Conservation (phyloP, 352 stramenopile species). For the Globisporangium paroecandrum region DNA sequence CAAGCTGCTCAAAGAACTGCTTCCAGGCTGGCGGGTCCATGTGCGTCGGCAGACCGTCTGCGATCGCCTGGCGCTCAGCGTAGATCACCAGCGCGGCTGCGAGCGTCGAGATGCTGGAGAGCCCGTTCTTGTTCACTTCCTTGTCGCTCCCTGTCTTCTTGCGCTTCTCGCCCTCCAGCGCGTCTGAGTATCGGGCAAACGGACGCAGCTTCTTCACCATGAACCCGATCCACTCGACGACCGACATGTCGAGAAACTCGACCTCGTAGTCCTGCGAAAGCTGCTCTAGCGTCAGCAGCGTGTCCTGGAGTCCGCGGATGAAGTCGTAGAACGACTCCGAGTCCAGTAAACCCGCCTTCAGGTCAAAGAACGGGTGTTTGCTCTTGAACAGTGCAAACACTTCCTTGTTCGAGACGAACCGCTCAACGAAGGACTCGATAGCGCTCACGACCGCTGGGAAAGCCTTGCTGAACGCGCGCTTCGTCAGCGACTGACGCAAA, state of each 20-base stretch:
- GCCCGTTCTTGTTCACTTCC: constrained; percentile 64
- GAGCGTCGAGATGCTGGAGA: constrained; percentile 79
- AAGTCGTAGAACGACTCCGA: constrained; percentile 61
- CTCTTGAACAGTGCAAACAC: constrained; percentile 40
- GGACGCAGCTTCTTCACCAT: constrained; percentile 74
- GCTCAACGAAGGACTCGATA: constrained; percentile 51
- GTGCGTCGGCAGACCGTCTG: constrained; percentile 30
- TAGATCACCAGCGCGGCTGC: constrained; percentile 63
- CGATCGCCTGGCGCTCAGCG: constrained; percentile 52
- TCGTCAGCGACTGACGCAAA: constrained; percentile 50
- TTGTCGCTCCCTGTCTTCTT: constrained; percentile 76
- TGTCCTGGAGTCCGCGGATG: constrained; percentile 45
- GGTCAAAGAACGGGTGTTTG: constrained; percentile 47
- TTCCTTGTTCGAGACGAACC: constrained; percentile 30
- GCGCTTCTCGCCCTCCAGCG: constrained; percentile 68
- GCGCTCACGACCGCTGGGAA: constrained; percentile 54
- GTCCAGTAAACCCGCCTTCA: constrained; percentile 25
- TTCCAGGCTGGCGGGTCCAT: constrained; percentile 48
- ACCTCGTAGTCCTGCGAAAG: constrained; percentile 51
- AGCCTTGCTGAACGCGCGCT: constrained; percentile 40
- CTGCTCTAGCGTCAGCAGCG: constrained; percentile 45
- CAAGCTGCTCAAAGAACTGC: constrained; percentile 54
- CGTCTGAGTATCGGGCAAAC: constrained; percentile 70
- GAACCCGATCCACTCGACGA: constrained; percentile 50
- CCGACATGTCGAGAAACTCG: constrained; percentile 33